Base-by-base conservation (phyloP, 1,284 basidiomycete species). In the Cystobasidium sp. region DNA sequence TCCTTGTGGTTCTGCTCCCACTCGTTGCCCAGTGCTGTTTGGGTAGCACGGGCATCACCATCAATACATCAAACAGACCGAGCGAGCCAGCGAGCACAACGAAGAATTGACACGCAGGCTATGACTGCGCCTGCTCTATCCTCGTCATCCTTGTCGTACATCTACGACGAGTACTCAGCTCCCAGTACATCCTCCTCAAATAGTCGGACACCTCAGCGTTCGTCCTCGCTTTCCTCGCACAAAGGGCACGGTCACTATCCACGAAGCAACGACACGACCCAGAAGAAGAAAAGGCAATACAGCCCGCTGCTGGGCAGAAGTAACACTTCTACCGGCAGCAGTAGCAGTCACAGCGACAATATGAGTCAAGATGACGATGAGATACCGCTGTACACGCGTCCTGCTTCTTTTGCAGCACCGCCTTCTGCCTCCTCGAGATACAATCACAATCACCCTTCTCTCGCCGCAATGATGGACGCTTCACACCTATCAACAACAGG, bases 401-500 rank as follows among this genome's bases (percentile, higher is more conserved):
- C 64, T 5, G 64, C 64, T 24, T 67, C 64, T 16, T 67, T 67
- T 41, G 64, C 64, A 18, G 64, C 41, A 12, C 49, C 64, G 24
- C 64, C 64, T 10, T 52, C 64, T 9, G 44, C 62, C 56, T 59
- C 56, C 37, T 46, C 59, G 59, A 63, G 61, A 49, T 63, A 63
- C 46, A 49, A 62, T 46, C 61, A 63, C 22, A 14, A 63, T 24
- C 61, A 63, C 46, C 61, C 61, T 47, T 47, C 61, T 7, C 61
- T 47, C 24, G 61, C 61, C 22, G 61, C 61, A 47, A 63, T 63
- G 61, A 63, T 63, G 61, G 61, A 47, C n/a, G 61, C 61, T n/a
- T 43, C 56, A n/a, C 56, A 43, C 37, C 37, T 43, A n/a, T 8
- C 56, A 9, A 14, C 22, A 5, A 41, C 37, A 14, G 39, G 37